Evolutionary conservation across 2,329 filamentous ascomycete genomes (phyloP), one percentile per base, ranked within the genome.

Genomic region (Paramyrothecium sp.): DNA sequence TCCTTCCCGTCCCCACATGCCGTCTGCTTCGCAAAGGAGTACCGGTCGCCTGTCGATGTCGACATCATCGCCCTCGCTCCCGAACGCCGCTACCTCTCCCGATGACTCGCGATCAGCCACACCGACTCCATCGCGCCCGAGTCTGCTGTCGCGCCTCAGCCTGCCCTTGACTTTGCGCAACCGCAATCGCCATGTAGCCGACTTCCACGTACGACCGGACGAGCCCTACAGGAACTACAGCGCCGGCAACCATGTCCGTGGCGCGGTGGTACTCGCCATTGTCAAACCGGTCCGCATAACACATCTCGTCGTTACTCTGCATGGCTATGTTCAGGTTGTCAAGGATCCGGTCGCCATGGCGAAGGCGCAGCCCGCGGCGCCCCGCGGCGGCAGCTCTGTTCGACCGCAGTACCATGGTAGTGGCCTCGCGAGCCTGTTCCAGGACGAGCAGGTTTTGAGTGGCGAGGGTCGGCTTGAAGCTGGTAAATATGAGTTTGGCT

Each of bases 391-490:
- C 65, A 60, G 72, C 68, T 75, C 65, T 57, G 66, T 62, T 23
- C 75, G 73, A 26, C 74, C 77, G 20, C 81, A 81, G 62, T 91
- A 90, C 67, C 88, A 88, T 67, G 89, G 88, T 65, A 91, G 91
- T 75, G 90, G 90, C 33, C 86, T 91, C 65, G 89, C 88, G n/a
- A 89, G 89, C 47, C 77, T 95, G 50, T 95, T 94, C 68, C 88
- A 92, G 72, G 91, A 95, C 67, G 90, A 95, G 75, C 83, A 88
- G 69, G 88, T 91, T 16, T 75, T 95, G 38, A 92, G 90, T 68
- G 90, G 90, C 21, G 89, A 93, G 66, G 90, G 91, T 16, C 83
- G 88, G 65, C 76, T 95, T 38, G 87, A 89, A 54, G 82, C 89
- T 51, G 89, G 89, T 44, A 84, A 85, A 63, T 94, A 92, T 69